phyloP scores from a whole-genome alignment of 768 basidiomycete species.

The Rhizopogon sp. region DNA sequence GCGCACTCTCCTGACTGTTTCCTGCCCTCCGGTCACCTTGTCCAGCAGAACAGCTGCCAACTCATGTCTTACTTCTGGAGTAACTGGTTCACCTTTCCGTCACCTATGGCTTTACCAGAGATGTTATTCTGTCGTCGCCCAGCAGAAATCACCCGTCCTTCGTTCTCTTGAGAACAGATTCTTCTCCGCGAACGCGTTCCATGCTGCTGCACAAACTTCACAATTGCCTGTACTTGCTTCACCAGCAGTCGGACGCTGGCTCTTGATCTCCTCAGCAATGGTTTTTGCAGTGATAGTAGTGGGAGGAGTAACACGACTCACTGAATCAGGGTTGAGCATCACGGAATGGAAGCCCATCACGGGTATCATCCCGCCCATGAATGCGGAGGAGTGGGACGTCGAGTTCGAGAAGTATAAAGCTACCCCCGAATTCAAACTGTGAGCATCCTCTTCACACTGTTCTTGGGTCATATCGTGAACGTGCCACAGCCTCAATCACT shows the following conservation, averaged over 20 bases:
- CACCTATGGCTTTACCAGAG: conserved; percentile 5
- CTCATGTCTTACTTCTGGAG: conserved; percentile 1
- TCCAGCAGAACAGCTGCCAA: background rate
- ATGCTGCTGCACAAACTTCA: conserved; percentile 11
- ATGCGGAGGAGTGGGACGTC: conserved; percentile 67
- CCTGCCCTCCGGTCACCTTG: background rate
- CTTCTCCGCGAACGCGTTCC: conserved; percentile 32
- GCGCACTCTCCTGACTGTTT: background rate
- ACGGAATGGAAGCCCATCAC: conserved; percentile 97
- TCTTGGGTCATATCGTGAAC: conserved; percentile 2
- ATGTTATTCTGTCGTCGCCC: background rate
- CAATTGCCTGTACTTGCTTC: conserved; percentile 56
- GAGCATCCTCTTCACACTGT: conserved; percentile 26
- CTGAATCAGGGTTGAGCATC: conserved; percentile 96
- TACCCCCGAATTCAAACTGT: conserved; percentile 96
- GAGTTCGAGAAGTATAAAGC: conserved; percentile 94
- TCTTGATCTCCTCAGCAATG: conserved; percentile 76
- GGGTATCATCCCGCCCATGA: conserved; percentile 81
- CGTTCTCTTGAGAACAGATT: conserved; percentile 29
- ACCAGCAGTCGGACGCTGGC: conserved; percentile 76
- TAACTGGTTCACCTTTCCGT: conserved; percentile 1
- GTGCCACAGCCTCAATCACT: conserved; percentile 71
- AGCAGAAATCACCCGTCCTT: conserved; percentile 1
- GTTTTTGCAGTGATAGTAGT: conserved; percentile 93
- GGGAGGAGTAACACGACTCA: conserved; percentile 93